A percentile compares a stretch with the other conserved stretches of the same genome.
phyloP scores from a whole-genome alignment of 108 stramenopile species.

The Cyclostephanos tholiformis region DNA sequence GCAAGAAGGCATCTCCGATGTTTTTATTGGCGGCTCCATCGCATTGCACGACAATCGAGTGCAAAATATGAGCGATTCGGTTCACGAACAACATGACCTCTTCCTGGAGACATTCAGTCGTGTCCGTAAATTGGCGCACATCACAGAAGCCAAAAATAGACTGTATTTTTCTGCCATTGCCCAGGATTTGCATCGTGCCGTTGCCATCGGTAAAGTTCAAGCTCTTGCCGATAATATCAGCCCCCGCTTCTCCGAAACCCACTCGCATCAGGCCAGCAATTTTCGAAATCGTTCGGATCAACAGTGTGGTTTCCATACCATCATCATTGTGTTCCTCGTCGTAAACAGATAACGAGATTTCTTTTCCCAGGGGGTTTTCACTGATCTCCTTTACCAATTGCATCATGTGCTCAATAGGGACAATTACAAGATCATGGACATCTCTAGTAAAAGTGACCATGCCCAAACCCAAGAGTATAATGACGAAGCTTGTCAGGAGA shows the following conservation, averaged over 20 bases:
- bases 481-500: slow-evolving; percentile 63
- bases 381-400: slow-evolving; percentile 60
- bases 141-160: slow-evolving; percentile 85
- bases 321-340: slow-evolving; percentile 40
- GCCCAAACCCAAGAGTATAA: slow-evolving; percentile 61
- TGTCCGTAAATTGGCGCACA: slow-evolving; percentile 80
- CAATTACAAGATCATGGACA: slow-evolving; percentile 70
- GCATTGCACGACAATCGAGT: slow-evolving; percentile 59
- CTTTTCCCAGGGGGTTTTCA: slow-evolving; percentile 60
- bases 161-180: slow-evolving; percentile 63
- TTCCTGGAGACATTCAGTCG: slow-evolving; percentile 82
- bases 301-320: slow-evolving; percentile 73
- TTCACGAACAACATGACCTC: slow-evolving; percentile 88
- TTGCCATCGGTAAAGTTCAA: slow-evolving; percentile 47
- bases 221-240: slow-evolving; percentile 80
- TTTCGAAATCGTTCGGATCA: slow-evolving; percentile 76
- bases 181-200: slow-evolving; percentile 54
- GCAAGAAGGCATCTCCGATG: slow-evolving; percentile 83
- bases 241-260: slow-evolving; percentile 87
- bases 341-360: slow-evolving; percentile 23
- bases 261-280: slow-evolving; percentile 81
- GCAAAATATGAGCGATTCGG: slow-evolving; percentile 68
- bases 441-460: slow-evolving; percentile 63
- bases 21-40: slow-evolving; percentile 81
- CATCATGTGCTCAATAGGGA: slow-evolving; percentile 79